Conservation (phyloP, 768 basidiomycete genomes). For the Leccinum boreale region DNA sequence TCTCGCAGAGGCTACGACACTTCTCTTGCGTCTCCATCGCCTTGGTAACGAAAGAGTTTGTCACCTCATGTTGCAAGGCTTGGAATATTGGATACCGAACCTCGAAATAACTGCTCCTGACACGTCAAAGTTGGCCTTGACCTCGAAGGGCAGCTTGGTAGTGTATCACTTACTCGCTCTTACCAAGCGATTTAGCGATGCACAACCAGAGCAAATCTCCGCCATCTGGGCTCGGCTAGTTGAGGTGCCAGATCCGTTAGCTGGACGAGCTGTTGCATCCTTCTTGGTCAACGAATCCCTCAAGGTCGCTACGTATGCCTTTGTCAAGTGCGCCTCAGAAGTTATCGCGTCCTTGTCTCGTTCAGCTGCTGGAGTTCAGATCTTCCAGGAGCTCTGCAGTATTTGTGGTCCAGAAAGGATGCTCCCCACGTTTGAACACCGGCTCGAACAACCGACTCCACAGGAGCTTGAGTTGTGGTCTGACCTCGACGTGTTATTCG, state of each 20-base stretch:
- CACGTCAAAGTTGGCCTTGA: slow-evolving; percentile 27
- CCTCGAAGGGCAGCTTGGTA: slow-evolving; percentile 53
- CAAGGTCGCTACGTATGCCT: slow-evolving; percentile 74
- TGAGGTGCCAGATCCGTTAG: slow-evolving; percentile 63
- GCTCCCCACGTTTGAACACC: slow-evolving; percentile 74
- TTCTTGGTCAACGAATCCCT: slow-evolving; percentile 88
- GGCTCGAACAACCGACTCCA: slow-evolving; percentile 53
- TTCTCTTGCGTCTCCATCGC: slow-evolving; percentile 63
- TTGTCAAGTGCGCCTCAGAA: slow-evolving; percentile 75
- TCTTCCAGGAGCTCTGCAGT: slow-evolving; percentile 82
- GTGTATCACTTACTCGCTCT: slow-evolving; percentile 83
- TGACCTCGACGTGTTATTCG: slow-evolving; percentile 74
- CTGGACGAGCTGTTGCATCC: slow-evolving; percentile 74
- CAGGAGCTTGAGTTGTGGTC: slow-evolving; percentile 77
- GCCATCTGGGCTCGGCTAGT: slow-evolving; percentile 79
- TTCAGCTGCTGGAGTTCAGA: slow-evolving; percentile 63
- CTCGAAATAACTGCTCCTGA: slow-evolving; percentile 56
- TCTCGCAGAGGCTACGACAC: slow-evolving; percentile 65
- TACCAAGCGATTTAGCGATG: slow-evolving; percentile 69
- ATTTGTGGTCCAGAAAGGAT: slow-evolving; percentile 84
- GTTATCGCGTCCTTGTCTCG: slow-evolving; percentile 84
- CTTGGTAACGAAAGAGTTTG: slow-evolving; percentile 46
- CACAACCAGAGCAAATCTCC: slow-evolving; percentile 75
- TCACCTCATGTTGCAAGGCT: slow-evolving; percentile 67
- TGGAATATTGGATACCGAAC: slow-evolving; percentile 82